A percentile compares a stretch with the other conserved stretches of the same genome.
Evolutionary conservation across 129 eudicot genomes (phyloP).

Genomic region (Chrysanthemum makinoi): DNA sequence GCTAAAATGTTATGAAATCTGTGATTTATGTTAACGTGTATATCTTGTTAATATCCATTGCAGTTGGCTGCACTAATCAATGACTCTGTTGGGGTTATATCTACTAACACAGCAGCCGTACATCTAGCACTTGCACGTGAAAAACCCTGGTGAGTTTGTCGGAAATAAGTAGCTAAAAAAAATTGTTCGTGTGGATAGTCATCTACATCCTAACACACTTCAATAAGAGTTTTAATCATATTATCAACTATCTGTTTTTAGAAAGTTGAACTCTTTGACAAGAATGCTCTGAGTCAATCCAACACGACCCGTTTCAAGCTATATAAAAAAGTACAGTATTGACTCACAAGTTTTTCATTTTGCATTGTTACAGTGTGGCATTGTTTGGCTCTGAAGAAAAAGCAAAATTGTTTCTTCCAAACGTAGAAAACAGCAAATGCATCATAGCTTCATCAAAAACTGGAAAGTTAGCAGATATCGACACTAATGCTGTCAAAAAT

Average conservation of each 20-base stretch:
- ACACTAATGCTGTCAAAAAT: conserved; percentile 63
- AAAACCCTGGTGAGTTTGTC: conserved; percentile 64
- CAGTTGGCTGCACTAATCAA: conserved; percentile 89
- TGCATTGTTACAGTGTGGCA: conserved; percentile 55
- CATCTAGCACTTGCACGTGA: conserved; percentile 72
- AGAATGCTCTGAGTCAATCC: too few species aligned
- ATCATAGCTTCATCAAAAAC: conserved; percentile 68
- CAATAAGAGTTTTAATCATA: too few species aligned
- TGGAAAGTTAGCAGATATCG: conserved; percentile 64
- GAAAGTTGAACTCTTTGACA: too few species aligned
- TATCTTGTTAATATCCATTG: conserved; percentile 14
- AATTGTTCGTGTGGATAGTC: too few species aligned
- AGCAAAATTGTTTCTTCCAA: conserved; percentile 69
- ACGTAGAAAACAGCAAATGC: conserved; percentile 61
- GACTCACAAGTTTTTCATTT: conserved; percentile 14
- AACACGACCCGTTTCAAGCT: too few species aligned
- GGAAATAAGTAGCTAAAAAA: not conserved
- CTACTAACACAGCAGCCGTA: conserved; percentile 88
- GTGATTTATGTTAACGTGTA: conserved; percentile 8
- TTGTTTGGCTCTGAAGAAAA: conserved; percentile 79
- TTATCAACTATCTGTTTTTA: too few species aligned
- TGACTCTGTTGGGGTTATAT: conserved; percentile 83
- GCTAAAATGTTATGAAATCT: conserved; percentile 3
- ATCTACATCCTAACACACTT: too few species aligned
- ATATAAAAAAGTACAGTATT: not conserved